A percentile compares a stretch with the other conserved stretches of the same genome.
phyloP scores from a whole-genome alignment of 495 filamentous ascomycete species.

The Lasiosphaeris hirsuta region DNA sequence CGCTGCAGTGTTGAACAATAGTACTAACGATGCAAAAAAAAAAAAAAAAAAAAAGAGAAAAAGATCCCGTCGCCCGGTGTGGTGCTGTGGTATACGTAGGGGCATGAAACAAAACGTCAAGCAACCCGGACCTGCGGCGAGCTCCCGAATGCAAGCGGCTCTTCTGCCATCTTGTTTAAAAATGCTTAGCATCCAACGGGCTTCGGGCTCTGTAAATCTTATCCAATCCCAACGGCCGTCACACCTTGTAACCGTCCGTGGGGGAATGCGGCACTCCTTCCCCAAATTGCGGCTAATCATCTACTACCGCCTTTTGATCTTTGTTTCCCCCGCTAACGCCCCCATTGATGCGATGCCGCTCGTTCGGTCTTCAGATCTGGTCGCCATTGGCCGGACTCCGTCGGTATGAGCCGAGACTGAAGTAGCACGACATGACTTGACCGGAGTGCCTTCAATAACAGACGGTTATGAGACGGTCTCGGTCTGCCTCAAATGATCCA shows the following conservation, averaged over 20 bases:
- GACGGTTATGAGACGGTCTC: background rate
- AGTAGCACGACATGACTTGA: background rate
- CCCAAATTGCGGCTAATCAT: background rate
- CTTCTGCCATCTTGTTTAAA: no score
- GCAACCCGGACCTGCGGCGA: no score
- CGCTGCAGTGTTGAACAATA: background rate
- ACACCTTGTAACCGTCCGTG: background rate
- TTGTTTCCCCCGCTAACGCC: background rate
- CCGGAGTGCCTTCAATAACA: background rate
- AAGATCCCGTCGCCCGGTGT: no score
- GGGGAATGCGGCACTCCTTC: background rate
- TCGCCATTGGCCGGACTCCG: background rate
- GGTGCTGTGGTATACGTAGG: no score
- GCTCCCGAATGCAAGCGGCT: no score
- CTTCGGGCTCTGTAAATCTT: no score
- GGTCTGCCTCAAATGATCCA: background rate
- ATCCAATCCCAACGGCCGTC: background rate
- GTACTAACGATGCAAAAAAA: no score
- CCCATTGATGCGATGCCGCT: background rate
- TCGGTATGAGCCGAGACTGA: background rate
- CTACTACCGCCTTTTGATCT: background rate
- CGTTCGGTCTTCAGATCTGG: background rate
- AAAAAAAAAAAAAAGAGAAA: no score
- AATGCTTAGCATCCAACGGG: background rate
- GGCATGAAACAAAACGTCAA: no score